Evolutionary conservation across 495 filamentous ascomycete species (phyloP).

Genomic region (Bacidia gigantensis): DNA sequence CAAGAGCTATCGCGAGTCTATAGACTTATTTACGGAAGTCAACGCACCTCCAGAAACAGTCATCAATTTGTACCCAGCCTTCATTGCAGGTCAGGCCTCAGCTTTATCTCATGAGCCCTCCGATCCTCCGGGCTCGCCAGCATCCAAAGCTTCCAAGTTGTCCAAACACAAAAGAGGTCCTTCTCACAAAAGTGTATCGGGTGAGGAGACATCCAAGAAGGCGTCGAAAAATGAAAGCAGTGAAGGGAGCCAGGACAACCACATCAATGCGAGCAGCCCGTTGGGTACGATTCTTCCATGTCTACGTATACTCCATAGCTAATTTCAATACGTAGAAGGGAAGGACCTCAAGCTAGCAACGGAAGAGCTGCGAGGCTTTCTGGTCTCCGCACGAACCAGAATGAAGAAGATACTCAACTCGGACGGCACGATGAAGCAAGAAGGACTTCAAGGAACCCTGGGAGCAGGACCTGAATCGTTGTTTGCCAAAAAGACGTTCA

Average conservation of each 20-base stretch:
- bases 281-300: conserved; percentile 27
- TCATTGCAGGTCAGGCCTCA: conserved; percentile 73
- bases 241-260: conserved; percentile 19
- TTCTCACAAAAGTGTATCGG: not conserved
- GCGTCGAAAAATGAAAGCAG: conserved; percentile 8
- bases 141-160: not conserved
- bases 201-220: not conserved
- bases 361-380: conserved; percentile 66
- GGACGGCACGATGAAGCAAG: conserved; percentile 55
- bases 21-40: conserved; percentile 83
- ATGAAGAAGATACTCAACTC: conserved; percentile 72
- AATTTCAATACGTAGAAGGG: conserved; percentile 33
- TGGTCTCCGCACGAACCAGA: conserved; percentile 68
- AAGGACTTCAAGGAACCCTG: conserved; percentile 37
- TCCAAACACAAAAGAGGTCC: not conserved
- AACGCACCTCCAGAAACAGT: conserved; percentile 81
- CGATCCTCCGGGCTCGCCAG: conserved; percentile 16
- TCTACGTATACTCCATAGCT: not conserved
- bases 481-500: conserved; percentile 19
- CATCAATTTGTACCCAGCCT: conserved; percentile 67
- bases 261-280: conserved; percentile 26
- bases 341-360: conserved; percentile 73
- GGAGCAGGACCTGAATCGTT: conserved; percentile 31
- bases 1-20: conserved; percentile 71
- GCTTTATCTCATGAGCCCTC: conserved; percentile 22